Base-by-base conservation (phyloP, 2,329 filamentous ascomycete genomes). In the Aaosphaeria pasadenensis region DNA sequence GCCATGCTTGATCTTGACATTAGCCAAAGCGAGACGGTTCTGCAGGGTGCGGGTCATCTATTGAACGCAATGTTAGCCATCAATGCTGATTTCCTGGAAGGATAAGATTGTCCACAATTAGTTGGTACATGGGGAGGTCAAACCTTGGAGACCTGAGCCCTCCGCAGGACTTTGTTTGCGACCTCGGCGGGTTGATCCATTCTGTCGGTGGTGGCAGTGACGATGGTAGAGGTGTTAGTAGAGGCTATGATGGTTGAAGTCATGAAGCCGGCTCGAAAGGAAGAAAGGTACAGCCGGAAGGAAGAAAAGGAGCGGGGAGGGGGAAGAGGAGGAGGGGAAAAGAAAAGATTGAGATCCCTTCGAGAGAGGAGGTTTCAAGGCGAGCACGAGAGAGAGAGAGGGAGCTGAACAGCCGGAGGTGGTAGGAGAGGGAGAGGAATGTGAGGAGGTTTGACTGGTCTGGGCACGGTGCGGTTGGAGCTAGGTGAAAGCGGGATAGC, bases 1-100 rank as follows among this genome's bases (percentile, higher is more conserved):
- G 69, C 91, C 91, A 75, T 95, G 88, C 74, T 95, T 91, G 58
- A 94, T 91, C 76, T 97, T 97, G 81, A 96, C 94, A 72, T 95
- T 94, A 68, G 94, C 94, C 55, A 97, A 84, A 50, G 94, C 92
- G 51, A 99, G 84, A 55, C 92, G 89, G 76, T 95, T 91, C 75
- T 97, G 91, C 47, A 99, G 79, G 64, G 88, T 88, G 69, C 92
- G 82, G 61, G 91, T 94, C 77, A 99, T 95, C 94, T 97, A 67
- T 47, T 62, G 42, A 45, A 50, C 45, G 48, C 46, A 48, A 28
- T 39, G 55, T 66, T 57, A 67, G 61, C 55, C 60, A 48, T 44
- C 52, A 52, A 51, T 50, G 53, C 49, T 39, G 47, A 51, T 53
- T 51, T 36, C 3, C 54, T 55, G 50, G 39, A 32, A 45, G 49